Conservation (phyloP, 495 filamentous ascomycete species). For the Saxophila tyrrhenica region DNA sequence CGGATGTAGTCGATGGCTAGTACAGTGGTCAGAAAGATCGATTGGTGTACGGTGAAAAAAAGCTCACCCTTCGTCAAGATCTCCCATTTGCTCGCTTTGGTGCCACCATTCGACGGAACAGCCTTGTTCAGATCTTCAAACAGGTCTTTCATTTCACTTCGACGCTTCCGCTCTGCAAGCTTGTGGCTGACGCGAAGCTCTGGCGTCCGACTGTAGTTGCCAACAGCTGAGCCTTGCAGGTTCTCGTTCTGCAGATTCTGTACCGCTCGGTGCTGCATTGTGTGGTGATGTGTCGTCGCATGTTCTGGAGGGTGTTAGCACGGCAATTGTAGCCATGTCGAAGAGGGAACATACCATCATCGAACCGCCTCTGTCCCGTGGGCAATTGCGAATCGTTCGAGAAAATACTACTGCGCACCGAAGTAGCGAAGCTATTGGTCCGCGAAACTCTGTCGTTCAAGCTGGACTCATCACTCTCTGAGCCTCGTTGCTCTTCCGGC, state of each 20-base stretch:
- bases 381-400: constrained; percentile 28
- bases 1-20: constrained; percentile 24
- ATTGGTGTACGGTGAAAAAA: background rate
- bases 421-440: constrained; percentile 29
- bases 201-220: constrained; percentile 77
- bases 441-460: constrained; percentile 23
- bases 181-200: constrained; percentile 95
- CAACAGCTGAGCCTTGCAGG: constrained; percentile 18
- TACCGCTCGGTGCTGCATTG: constrained; percentile 31
- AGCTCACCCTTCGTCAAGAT: constrained; percentile 80
- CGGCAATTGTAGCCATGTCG: background rate
- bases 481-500: constrained; percentile 25
- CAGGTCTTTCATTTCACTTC: constrained; percentile 96
- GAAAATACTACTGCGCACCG: constrained; percentile 32
- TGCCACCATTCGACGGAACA: constrained; percentile 74
- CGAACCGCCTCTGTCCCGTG: constrained; percentile 29
- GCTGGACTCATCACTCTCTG: constrained; percentile 31
- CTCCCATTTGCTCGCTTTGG: constrained; percentile 98
- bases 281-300: constrained; percentile 32
- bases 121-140: constrained; percentile 77
- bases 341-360: constrained; percentile 23
- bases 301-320: constrained; percentile 20
- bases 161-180: constrained; percentile 85
- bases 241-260: constrained; percentile 27
- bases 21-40: background rate